A percentile compares a stretch with the other conserved stretches of the same genome.
phyloP scores from a whole-genome alignment of 1,284 basidiomycete genomes.

The Mycosarcoma mackinlayi region DNA sequence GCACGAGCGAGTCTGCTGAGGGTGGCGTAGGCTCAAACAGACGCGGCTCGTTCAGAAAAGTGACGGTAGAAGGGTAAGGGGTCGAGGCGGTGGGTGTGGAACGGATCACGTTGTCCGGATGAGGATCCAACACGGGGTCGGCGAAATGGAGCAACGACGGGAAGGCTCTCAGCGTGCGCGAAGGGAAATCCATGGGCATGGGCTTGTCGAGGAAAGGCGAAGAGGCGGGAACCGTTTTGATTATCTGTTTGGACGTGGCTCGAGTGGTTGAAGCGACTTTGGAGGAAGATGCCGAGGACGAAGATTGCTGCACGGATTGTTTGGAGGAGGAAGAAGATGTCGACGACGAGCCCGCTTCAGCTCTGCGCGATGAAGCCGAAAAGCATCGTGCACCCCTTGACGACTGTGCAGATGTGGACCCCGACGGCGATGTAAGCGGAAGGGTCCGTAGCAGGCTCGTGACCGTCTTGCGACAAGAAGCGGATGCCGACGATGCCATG shows the following conservation, averaged over 20 bases:
- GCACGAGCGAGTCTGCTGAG: constrained; percentile 50
- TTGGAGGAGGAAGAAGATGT: constrained; percentile 11
- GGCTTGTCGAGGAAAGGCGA: constrained; percentile 56
- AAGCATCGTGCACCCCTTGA: constrained; percentile 22
- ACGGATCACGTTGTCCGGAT: constrained; percentile 49
- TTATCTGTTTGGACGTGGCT: constrained; percentile 3
- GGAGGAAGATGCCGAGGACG: constrained; percentile 12
- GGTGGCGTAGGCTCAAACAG: constrained; percentile 56
- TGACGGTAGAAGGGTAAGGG: constrained; percentile 46
- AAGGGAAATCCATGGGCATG: constrained; percentile 52
- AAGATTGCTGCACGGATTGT: constrained; percentile 2
- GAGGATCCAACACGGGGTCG: constrained; percentile 66
- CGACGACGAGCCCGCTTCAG: constrained; percentile 5
- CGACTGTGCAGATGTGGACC: constrained; percentile 19
- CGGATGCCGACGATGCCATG: constrained; percentile 29
- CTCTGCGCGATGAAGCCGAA: constrained; percentile 6
- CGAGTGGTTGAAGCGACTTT: constrained; percentile 1
- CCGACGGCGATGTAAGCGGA: constrained; percentile 13
- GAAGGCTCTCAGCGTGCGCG: constrained; percentile 47
- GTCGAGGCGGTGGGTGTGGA: constrained; percentile 32
- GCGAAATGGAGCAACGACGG: constrained; percentile 62
- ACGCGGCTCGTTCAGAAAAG: constrained; percentile 61
- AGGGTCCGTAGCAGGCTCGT: constrained; percentile 28
- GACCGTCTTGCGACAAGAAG: constrained; percentile 21
- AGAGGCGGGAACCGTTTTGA: constrained; percentile 23